Conservation (phyloP, 1,284 basidiomycete species). For the Ustilago tritici region DNA sequence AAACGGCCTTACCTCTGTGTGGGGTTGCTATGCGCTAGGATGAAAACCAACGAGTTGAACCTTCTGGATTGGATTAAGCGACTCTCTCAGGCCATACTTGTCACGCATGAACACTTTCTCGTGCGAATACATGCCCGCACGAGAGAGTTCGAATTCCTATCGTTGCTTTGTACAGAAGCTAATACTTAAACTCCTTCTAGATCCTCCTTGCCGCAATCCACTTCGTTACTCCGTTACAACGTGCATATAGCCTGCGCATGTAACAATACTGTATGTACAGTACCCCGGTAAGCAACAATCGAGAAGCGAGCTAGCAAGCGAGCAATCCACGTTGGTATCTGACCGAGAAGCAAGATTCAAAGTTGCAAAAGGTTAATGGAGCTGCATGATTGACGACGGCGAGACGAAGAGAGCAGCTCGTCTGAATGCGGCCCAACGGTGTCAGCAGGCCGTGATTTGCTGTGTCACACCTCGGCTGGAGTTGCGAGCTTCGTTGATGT, state of each 20-base stretch:
- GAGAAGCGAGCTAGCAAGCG: background rate
- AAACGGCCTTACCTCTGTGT: background rate
- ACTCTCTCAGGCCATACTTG: background rate
- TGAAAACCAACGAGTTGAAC: background rate
- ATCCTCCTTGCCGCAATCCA: too few species aligned
- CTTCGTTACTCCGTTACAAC: too few species aligned
- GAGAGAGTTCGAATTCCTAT: too few species aligned
- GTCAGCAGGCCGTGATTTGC: conserved; percentile 1
- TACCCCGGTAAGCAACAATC: too few species aligned
- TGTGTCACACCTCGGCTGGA: conserved; percentile 19
- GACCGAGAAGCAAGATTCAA: background rate
- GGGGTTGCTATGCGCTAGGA: background rate
- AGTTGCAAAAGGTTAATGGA: background rate
- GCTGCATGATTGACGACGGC: too few species aligned
- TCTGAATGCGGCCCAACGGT: background rate
- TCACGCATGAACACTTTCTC: too few species aligned
- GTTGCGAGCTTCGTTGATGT: background rate
- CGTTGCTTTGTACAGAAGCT: too few species aligned
- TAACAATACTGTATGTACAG: background rate
- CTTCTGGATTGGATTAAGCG: background rate
- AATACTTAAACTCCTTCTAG: too few species aligned
- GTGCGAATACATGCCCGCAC: too few species aligned
- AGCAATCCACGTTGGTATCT: background rate
- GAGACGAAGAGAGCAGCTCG: background rate
- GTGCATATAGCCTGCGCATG: too few species aligned